Evolutionary conservation across 257 asterid genomes (phyloP).

Genomic region (Primulina tabacum): DNA sequence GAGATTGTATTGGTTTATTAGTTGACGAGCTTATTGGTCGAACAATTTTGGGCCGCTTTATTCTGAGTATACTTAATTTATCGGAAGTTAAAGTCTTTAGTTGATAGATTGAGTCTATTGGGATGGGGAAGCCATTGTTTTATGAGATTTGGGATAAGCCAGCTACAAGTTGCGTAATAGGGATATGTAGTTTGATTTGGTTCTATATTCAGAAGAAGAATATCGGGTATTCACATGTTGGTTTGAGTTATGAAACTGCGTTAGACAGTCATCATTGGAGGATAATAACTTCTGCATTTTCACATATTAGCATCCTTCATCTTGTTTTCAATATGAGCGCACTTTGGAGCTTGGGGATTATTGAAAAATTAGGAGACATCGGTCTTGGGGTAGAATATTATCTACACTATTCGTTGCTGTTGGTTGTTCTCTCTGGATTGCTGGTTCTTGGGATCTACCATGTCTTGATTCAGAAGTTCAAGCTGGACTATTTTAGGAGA

Average conservation of each 20-base stretch:
- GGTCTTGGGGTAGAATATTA: conserved; percentile 84
- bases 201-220: conserved; percentile 79
- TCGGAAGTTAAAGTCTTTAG: not conserved
- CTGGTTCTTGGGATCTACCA: conserved; percentile 79
- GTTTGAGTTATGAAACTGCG: conserved; percentile 84
- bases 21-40: not conserved
- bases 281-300: conserved; percentile 81
- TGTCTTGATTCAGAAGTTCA: conserved; percentile 68
- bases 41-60: not conserved
- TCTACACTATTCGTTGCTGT: conserved; percentile 70
- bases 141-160: conserved; percentile 89
- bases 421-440: conserved; percentile 79
- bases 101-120: not conserved
- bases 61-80: not conserved
- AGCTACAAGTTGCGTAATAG: conserved; percentile 83
- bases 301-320: conserved; percentile 88
- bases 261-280: conserved; percentile 91
- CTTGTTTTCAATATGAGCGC: conserved; percentile 94
- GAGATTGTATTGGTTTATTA: not conserved
- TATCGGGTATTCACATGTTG: conserved; percentile 82
- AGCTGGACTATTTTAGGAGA: conserved; percentile 75
- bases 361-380: conserved; percentile 58
- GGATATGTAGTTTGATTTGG: conserved; percentile 76
- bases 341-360: conserved; percentile 89
- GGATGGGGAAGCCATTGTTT: conserved; percentile 88